Evolutionary conservation across 2,329 filamentous ascomycete genomes (phyloP), one percentile per base, ranked within the genome.

Genomic region (Ophiocordyceps camponoti-saundersi): DNA sequence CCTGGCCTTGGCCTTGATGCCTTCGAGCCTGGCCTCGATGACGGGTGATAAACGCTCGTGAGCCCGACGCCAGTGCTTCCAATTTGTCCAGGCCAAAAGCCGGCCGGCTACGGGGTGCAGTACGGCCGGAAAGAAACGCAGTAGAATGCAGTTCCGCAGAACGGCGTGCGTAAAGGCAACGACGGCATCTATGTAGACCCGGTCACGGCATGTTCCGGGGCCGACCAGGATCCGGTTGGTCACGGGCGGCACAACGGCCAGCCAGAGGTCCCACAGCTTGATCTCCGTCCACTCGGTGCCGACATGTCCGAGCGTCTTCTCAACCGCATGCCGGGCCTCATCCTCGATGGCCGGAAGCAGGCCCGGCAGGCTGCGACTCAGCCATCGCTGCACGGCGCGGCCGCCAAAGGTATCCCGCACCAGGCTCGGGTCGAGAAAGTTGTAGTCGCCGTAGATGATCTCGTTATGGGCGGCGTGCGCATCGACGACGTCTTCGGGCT

Each of bases 91-190:
- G 3, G 66, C 55, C 21, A 70, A 52, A 1, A 75, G 52, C 3
- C 59, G 64, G 12, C 70, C 69, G 8, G 76, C 47, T 1, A 79
- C 50, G 0, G 72, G 71, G 29, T 73, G 69, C 2, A 77, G 53
- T 2, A 70, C 58, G 10, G 60, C 60, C 0, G 74, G 72, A 2
- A 71, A 58, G 46, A 73, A 56, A 49, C 61, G 62, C 16, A 73
- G 60, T 16, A 71, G 50, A 44, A 71, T 59, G 48, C 62, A 61
- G 48, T 68, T 67, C 42, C 68, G 54, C 1, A 75, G 54, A 2
- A 75, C 65, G 44, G 66, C 65, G 48, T 70, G 65, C 29, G 72
- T 70, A 50, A 77, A 78, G 20, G 57, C 57, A 8, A 70, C 58
- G 53, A 71, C 70, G 44, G 62, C 59, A n/a, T 64, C 54, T 39